phyloP scores from a whole-genome alignment of 352 stramenopile genomes.

The Globisporangium mamillatum region DNA sequence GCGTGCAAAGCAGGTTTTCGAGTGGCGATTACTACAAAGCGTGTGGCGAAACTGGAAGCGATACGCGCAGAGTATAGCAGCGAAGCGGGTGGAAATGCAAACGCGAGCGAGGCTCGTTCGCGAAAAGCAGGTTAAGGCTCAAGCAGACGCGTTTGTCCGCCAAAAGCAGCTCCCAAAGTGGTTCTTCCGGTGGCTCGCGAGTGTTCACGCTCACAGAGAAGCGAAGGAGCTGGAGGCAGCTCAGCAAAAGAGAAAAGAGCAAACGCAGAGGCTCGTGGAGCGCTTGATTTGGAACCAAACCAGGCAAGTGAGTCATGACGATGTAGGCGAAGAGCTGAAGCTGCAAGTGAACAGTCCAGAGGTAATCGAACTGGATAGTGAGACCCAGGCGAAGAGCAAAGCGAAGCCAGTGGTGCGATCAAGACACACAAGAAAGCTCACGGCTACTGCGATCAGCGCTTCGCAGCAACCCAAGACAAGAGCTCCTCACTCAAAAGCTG shows the following conservation, averaged over 20 bases:
- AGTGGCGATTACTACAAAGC: slow-evolving; percentile 25
- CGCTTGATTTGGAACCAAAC: slow-evolving; percentile 27
- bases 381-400: background rate
- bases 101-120: slow-evolving; percentile 17
- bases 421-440: background rate
- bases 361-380: background rate
- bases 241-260: slow-evolving; percentile 28
- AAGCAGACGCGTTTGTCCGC: slow-evolving; percentile 36
- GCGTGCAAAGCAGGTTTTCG: slow-evolving; percentile 6
- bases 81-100: slow-evolving; percentile 16
- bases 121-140: slow-evolving; percentile 16
- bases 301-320: background rate
- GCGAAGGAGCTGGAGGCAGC: slow-evolving; percentile 20
- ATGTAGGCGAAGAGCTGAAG: background rate
- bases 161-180: slow-evolving; percentile 32
- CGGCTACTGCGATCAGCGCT: too few relatives aligned
- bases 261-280: slow-evolving; percentile 40
- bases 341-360: background rate
- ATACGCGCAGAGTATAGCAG: background rate
- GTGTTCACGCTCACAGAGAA: slow-evolving; percentile 27
- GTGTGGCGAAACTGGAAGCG: slow-evolving; percentile 24
- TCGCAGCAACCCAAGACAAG: background rate
- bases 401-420: background rate
- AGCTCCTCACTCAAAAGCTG: background rate
- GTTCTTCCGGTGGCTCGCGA: slow-evolving; percentile 53